Evolutionary conservation across 208 protist genomes (phyloP).

Genomic region (Leishmania major): DNA sequence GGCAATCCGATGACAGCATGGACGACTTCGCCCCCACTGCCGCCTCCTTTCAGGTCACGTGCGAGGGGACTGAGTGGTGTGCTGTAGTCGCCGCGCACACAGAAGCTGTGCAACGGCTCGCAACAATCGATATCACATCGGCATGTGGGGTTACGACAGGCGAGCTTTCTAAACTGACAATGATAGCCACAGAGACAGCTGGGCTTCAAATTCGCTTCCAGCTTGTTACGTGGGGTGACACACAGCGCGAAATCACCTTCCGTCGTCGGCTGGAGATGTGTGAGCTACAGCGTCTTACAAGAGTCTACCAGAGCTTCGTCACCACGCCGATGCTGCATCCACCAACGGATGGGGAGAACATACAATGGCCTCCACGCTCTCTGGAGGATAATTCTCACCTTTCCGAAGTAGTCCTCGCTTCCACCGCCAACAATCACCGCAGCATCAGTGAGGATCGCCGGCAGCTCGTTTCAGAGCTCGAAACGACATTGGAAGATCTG

Average conservation of each 20-base stretch:
- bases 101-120: conserved; percentile 19
- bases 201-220: conserved; percentile 28
- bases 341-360: not conserved
- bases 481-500: conserved; percentile 18
- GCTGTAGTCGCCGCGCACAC: conserved; percentile 16
- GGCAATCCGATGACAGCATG: not conserved
- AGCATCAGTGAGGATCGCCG: not conserved
- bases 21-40: not conserved
- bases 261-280: conserved; percentile 6
- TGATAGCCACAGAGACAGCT: conserved; percentile 18
- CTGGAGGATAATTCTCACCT: not conserved
- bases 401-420: not conserved
- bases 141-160: conserved; percentile 5
- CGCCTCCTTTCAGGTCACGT: conserved; percentile 10
- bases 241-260: conserved; percentile 10
- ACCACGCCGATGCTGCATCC: not conserved
- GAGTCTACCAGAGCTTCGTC: conserved; percentile 14
- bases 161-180: conserved; percentile 18
- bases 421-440: not conserved
- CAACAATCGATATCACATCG: conserved; percentile 12
- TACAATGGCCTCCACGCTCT: too few species aligned
- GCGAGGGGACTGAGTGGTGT: conserved; percentile 22
- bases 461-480: conserved; percentile 22
- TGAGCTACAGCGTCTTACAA: conserved; percentile 12
- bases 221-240: conserved; percentile 9